These are phyloP conservation scores for Ustilago shanxiensis DNA, from an alignment of 1,284 basidiomycete species.

Conservation along the genomic window DNA sequence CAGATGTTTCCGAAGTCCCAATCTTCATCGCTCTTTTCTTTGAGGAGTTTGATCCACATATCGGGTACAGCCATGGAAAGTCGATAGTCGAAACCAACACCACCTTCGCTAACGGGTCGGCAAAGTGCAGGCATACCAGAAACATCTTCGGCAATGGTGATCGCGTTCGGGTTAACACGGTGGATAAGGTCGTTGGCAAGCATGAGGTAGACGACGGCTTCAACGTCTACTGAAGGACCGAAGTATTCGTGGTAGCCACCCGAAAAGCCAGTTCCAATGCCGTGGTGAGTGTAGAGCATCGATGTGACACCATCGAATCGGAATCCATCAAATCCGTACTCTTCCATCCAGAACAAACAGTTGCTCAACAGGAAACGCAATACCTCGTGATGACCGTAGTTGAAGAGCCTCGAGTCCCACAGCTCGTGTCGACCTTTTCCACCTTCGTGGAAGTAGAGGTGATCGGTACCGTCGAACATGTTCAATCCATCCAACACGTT, in stretches of 20 bases:
- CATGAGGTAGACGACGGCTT: constrained; percentile 96
- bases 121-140: constrained; percentile 98
- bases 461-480: constrained; percentile 94
- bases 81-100: constrained; percentile 96
- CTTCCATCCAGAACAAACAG: constrained; percentile 93
- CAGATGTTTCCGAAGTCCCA: constrained; percentile 92
- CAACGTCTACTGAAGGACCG: constrained; percentile 83
- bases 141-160: constrained; percentile 97
- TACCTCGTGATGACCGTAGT: constrained; percentile 94
- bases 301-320: constrained; percentile 98
- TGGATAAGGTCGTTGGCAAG: constrained; percentile 93
- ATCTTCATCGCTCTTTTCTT: constrained; percentile 86
- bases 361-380: constrained; percentile 94
- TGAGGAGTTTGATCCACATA: constrained; percentile 99
- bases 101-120: constrained; percentile 82
- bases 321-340: constrained; percentile 96
- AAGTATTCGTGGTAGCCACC: constrained; percentile 99
- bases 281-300: constrained; percentile 98
- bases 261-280: constrained; percentile 96
- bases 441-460: constrained; percentile 96
- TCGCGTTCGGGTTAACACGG: constrained; percentile 80
- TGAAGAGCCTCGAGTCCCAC: constrained; percentile 91
- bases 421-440: constrained; percentile 89
- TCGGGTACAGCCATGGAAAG: constrained; percentile 98
- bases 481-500: constrained; percentile 96